Evolutionary conservation across 2,329 filamentous ascomycete species (phyloP).

Genomic region (Scorias spongiosa): DNA sequence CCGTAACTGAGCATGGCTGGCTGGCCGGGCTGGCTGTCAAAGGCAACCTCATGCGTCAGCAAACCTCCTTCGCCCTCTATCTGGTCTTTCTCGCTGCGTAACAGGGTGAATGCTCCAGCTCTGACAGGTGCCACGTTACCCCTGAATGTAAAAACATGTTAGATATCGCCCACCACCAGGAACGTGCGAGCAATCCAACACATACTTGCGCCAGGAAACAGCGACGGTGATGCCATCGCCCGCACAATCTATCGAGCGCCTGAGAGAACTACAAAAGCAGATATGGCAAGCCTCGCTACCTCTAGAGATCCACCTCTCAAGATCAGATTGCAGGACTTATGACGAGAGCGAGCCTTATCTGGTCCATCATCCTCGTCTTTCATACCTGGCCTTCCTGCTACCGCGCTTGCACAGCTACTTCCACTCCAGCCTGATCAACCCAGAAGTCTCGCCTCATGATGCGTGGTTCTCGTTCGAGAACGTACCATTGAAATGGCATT

Average conservation of each 20-base stretch:
- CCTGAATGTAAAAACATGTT: too few relatives aligned
- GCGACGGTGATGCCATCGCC: slow-evolving; percentile 12
- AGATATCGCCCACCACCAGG: too few relatives aligned
- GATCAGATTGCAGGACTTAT: slow-evolving; percentile 44
- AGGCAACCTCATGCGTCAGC: too few relatives aligned
- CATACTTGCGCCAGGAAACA: background rate
- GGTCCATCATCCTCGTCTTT: slow-evolving; percentile 48
- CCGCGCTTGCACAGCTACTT: slow-evolving; percentile 50
- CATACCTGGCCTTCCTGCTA: slow-evolving; percentile 53
- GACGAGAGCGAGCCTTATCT: slow-evolving; percentile 46
- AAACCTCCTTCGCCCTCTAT: too few relatives aligned
- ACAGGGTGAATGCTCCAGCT: too few relatives aligned
- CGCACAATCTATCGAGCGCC: slow-evolving; percentile 12
- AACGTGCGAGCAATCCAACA: too few relatives aligned
- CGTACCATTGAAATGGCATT: slow-evolving; percentile 58
- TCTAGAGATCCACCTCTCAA: slow-evolving; percentile 43
- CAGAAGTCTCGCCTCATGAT: slow-evolving; percentile 34
- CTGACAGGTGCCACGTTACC: too few relatives aligned
- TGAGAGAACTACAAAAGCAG: slow-evolving; percentile 27
- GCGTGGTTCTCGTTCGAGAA: slow-evolving; percentile 53
- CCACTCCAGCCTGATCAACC: slow-evolving; percentile 40
- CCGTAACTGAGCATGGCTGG: too few relatives aligned
- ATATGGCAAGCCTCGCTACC: slow-evolving; percentile 47
- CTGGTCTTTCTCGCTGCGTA: too few relatives aligned
- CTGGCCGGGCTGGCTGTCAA: too few relatives aligned